phyloP scores from a whole-genome alignment of 768 basidiomycete species.

The Daedaleopsis sinensis region DNA sequence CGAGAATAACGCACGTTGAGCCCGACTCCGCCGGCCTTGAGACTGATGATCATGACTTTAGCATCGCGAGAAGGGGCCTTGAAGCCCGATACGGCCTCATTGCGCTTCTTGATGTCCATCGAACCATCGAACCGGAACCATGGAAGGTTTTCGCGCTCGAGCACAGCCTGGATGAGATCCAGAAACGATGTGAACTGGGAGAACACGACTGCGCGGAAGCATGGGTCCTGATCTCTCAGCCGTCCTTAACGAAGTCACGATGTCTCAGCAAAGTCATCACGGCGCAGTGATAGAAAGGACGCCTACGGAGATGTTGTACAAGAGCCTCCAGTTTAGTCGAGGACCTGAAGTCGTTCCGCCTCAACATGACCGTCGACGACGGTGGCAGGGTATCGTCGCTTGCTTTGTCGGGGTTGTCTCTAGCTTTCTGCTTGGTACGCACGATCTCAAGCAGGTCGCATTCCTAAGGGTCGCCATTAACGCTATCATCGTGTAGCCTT shows the following conservation, averaged over 20 bases:
- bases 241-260: slow-evolving; percentile 44
- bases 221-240: slow-evolving; percentile 70
- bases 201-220: slow-evolving; percentile 85
- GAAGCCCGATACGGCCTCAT: slow-evolving; percentile 77
- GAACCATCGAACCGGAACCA: slow-evolving; percentile 90
- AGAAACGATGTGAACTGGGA: slow-evolving; percentile 90
- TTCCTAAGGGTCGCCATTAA: slow-evolving; percentile 40
- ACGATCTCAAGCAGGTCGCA: slow-evolving; percentile 67
- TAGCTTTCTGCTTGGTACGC: slow-evolving; percentile 36
- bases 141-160: slow-evolving; percentile 69
- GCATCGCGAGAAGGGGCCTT: slow-evolving; percentile 67
- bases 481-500: background rate
- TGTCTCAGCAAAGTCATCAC: no score
- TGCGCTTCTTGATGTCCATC: slow-evolving; percentile 85
- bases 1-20: slow-evolving; percentile 60
- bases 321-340: slow-evolving; percentile 93
- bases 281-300: background rate
- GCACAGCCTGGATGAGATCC: slow-evolving; percentile 72
- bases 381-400: slow-evolving; percentile 35
- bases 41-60: slow-evolving; percentile 74
- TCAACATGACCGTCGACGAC: slow-evolving; percentile 54
- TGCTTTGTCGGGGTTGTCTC: slow-evolving; percentile 13
- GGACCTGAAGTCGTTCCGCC: slow-evolving; percentile 83
- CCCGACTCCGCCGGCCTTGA: slow-evolving; percentile 93
- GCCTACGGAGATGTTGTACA: slow-evolving; percentile 65